Conservation (phyloP, 345 rosid genomes). For the Eucalyptus polybractea region DNA sequence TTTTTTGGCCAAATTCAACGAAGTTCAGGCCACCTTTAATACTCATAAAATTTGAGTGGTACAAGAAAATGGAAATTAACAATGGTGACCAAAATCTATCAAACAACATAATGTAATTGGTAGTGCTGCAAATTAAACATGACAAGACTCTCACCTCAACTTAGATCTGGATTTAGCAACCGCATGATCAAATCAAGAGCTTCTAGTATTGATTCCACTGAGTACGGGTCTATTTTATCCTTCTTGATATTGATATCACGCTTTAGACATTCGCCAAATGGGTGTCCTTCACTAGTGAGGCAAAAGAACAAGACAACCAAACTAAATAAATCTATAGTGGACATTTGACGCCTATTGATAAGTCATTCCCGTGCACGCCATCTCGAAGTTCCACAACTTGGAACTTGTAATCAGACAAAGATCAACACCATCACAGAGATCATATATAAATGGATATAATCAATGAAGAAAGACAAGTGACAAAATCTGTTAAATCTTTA, state of each 20-base stretch:
- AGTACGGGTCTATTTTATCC: conserved; percentile 13
- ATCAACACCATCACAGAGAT: neutral
- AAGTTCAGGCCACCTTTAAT: too few relatives aligned
- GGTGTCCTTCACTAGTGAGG: neutral
- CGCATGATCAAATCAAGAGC: conserved; percentile 52
- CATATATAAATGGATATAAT: too few relatives aligned
- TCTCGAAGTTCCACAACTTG: neutral
- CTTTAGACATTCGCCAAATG: too few relatives aligned
- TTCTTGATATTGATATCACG: too few relatives aligned
- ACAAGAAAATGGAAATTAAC: too few relatives aligned
- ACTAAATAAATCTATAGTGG: conserved; percentile 8
- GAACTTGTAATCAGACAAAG: fast-evolving
- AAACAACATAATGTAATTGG: too few relatives aligned
- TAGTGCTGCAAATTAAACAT: too few relatives aligned
- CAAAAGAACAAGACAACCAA: neutral
- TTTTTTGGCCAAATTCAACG: too few relatives aligned
- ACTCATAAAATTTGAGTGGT: too few relatives aligned
- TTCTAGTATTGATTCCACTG: conserved; percentile 59
- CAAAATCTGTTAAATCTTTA: neutral
- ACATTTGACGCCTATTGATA: too few relatives aligned
- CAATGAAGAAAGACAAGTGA: neutral
- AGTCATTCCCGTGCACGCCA: conserved; percentile 24
- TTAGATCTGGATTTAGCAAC: conserved; percentile 31
- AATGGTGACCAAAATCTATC: too few relatives aligned
- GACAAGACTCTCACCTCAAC: too few relatives aligned